phyloP scores from a whole-genome alignment of 192 early-diverging fungal genomes.

The Coemansia sp. region DNA sequence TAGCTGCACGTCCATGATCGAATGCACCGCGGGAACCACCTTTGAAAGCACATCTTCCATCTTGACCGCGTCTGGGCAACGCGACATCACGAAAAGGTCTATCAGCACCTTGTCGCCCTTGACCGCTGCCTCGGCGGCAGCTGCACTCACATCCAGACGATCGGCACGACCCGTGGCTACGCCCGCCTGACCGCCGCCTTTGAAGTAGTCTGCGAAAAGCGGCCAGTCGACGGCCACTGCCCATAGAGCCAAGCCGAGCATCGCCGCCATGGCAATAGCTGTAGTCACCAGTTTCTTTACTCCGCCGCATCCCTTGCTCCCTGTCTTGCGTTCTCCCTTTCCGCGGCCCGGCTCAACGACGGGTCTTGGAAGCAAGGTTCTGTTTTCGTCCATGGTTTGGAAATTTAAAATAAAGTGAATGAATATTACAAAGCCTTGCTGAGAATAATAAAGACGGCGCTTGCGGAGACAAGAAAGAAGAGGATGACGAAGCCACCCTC shows the following conservation, averaged over 20 bases:
- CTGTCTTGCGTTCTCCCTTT: neutral
- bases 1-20: slow-evolving; percentile 50
- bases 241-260: neutral
- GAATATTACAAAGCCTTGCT: too few relatives aligned
- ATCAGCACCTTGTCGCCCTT: slow-evolving; percentile 47
- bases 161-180: neutral
- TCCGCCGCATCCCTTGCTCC: neutral
- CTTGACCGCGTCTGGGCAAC: slow-evolving; percentile 62
- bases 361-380: neutral
- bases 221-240: neutral
- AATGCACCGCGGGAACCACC: slow-evolving; percentile 38
- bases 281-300: neutral
- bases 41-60: slow-evolving; percentile 51
- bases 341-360: neutral
- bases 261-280: neutral
- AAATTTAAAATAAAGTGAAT: neutral
- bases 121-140: too few relatives aligned
- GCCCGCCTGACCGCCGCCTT: neutral
- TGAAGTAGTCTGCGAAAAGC: neutral
- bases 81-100: slow-evolving; percentile 71
- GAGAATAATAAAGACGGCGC: neutral
- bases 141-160: neutral
- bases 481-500: neutral
- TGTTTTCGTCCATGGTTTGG: neutral
- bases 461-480: neutral